phyloP scores from a whole-genome alignment of 2,329 filamentous ascomycete genomes.

The Dactylonectria macrodidyma region DNA sequence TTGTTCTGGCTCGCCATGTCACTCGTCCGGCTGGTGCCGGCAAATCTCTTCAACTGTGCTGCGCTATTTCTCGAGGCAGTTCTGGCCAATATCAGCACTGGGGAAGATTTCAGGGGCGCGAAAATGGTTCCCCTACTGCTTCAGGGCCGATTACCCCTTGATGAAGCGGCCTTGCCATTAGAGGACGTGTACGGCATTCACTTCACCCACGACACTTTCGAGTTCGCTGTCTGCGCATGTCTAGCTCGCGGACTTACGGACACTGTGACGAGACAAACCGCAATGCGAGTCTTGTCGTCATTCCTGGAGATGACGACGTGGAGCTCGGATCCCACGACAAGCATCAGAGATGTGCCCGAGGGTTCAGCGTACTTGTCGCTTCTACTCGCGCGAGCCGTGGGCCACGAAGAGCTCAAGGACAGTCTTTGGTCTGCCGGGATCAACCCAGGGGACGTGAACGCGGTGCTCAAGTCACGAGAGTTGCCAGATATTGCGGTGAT shows the following conservation, averaged over 20 bases:
- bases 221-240: slow-evolving; percentile 76
- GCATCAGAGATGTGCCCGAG: slow-evolving; percentile 39
- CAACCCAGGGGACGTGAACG: slow-evolving; percentile 56
- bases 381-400: slow-evolving; percentile 70
- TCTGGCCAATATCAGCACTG: slow-evolving; percentile 74
- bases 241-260: slow-evolving; percentile 76
- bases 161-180: slow-evolving; percentile 73
- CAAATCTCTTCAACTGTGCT: slow-evolving; percentile 75
- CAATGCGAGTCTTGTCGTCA: slow-evolving; percentile 73
- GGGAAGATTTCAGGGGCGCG: slow-evolving; percentile 71
- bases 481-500: slow-evolving; percentile 58
- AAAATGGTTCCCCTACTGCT: slow-evolving; percentile 73
- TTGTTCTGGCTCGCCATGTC: slow-evolving; percentile 81
- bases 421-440: slow-evolving; percentile 73
- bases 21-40: slow-evolving; percentile 74
- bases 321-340: slow-evolving; percentile 34
- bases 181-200: slow-evolving; percentile 78
- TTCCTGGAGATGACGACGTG: slow-evolving; percentile 64
- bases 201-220: slow-evolving; percentile 76
- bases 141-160: slow-evolving; percentile 72
- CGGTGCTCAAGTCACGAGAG: slow-evolving; percentile 43
- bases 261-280: slow-evolving; percentile 70
- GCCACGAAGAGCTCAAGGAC: slow-evolving; percentile 73
- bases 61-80: slow-evolving; percentile 77
- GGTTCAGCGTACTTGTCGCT: slow-evolving; percentile 73